A percentile compares a stretch with the other conserved stretches of the same genome.
Conservation (phyloP, 768 basidiomycete genomes). For the Boletus tomentosulus region DNA sequence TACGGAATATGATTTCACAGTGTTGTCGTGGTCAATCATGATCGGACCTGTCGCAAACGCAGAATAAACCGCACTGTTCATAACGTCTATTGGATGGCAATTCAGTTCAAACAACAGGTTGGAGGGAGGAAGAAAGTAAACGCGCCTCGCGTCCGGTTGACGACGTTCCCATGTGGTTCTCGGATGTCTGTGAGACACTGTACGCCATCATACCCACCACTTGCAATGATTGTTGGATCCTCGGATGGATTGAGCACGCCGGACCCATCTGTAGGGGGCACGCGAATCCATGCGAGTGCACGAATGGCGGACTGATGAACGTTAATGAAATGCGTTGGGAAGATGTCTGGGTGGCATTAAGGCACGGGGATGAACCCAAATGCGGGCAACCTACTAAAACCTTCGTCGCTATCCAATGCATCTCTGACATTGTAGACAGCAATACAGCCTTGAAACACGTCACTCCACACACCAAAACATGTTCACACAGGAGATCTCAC, state of each 20-base stretch:
- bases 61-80: slow-evolving; percentile 64
- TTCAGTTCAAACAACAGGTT: not conserved
- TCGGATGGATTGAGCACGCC: slow-evolving; percentile 44
- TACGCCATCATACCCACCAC: slow-evolving; percentile 78
- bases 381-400: slow-evolving; percentile 26
- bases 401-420: slow-evolving; percentile 33
- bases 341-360: slow-evolving; percentile 29
- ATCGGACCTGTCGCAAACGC: slow-evolving; percentile 65
- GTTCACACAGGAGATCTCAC: slow-evolving; percentile 34
- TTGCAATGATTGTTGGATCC: slow-evolving; percentile 71
- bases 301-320: slow-evolving; percentile 81
- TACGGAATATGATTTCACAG: slow-evolving; percentile 68
- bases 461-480: not conserved
- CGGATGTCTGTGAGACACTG: slow-evolving; percentile 75
- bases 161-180: slow-evolving; percentile 58
- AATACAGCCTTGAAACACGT: slow-evolving; percentile 41
- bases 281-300: slow-evolving; percentile 67
- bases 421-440: slow-evolving; percentile 54
- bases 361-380: not conserved
- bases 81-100: slow-evolving; percentile 49
- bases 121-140: not conserved
- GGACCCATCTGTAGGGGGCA: slow-evolving; percentile 49
- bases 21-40: slow-evolving; percentile 81
- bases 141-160: slow-evolving; percentile 76
- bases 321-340: slow-evolving; percentile 69